A percentile compares a stretch with the other conserved stretches of the same genome.
Evolutionary conservation across 2,329 filamentous ascomycete genomes (phyloP).

Genomic region (Madurella fahalii): DNA sequence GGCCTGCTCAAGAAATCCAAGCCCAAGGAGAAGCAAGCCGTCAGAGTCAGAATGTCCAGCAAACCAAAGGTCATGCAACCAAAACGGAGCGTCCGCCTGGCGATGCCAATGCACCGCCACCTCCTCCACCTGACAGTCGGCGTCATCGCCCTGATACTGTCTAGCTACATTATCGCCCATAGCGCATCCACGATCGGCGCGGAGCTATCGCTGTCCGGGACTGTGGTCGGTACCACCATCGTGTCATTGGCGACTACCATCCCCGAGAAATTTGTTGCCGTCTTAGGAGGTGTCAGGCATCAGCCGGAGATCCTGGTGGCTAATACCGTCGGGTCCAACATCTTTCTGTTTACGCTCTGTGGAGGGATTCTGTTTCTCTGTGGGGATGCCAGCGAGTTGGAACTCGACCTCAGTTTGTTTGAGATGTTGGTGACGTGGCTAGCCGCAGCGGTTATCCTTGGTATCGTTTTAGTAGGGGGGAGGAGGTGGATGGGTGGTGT

Average conservation of each 20-base stretch:
- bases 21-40: too few species aligned
- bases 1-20: too few species aligned
- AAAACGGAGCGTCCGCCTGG: neutral
- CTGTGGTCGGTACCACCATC: constrained; percentile 44
- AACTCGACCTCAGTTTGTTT: constrained; percentile 13
- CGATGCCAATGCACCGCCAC: constrained; percentile 18
- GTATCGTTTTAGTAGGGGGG: constrained; percentile 31
- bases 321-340: constrained; percentile 49
- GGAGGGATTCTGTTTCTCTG: constrained; percentile 35
- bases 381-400: constrained; percentile 23
- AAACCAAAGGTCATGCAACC: too few species aligned
- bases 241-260: constrained; percentile 49
- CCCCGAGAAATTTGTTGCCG: constrained; percentile 48
- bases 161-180: constrained; percentile 47
- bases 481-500: constrained; percentile 32
- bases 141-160: constrained; percentile 41
- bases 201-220: constrained; percentile 40
- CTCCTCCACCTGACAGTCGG: constrained; percentile 39
- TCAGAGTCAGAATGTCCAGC: too few species aligned
- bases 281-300: constrained; percentile 42
- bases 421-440: constrained; percentile 32
- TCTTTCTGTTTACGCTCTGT: constrained; percentile 49
- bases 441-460: constrained; percentile 28
- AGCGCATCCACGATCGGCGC: constrained; percentile 39
- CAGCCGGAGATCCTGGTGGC: constrained; percentile 47